A percentile compares a stretch with the other conserved stretches of the same genome.
phyloP scores from a whole-genome alignment of 1,139 yeast genomes.

The Geotrichum carabidarum region DNA sequence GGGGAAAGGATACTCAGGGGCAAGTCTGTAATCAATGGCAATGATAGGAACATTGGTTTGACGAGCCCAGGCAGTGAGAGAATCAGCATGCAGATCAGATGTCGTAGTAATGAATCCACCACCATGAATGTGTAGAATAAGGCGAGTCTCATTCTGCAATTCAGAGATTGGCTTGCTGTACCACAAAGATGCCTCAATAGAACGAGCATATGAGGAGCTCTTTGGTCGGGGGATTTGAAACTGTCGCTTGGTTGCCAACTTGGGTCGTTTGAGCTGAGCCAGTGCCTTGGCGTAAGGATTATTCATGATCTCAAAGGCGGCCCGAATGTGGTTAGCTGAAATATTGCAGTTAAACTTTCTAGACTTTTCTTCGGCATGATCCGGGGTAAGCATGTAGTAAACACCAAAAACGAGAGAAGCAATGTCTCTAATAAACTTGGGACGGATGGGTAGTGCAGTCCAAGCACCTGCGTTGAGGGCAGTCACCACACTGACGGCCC shows the following conservation, averaged over 20 bases:
- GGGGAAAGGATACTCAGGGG: constrained; percentile 51
- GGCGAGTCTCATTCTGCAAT: constrained; percentile 19
- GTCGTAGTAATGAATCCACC: constrained; percentile 23
- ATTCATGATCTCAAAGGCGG: constrained; percentile 22
- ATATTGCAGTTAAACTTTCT: constrained; percentile 21
- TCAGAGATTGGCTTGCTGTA: constrained; percentile 22
- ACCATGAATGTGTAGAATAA: constrained; percentile 23
- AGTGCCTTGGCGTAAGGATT: constrained; percentile 21
- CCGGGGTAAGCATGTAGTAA: constrained; percentile 22
- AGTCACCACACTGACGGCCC: constrained; percentile 21
- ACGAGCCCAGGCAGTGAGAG: constrained; percentile 23
- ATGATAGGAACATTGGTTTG: constrained; percentile 27
- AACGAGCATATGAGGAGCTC: constrained; percentile 19
- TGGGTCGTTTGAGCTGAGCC: constrained; percentile 14
- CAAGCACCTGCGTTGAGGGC: constrained; percentile 24
- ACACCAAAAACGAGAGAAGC: constrained; percentile 20
- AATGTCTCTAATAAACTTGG: constrained; percentile 19
- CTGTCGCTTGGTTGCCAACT: constrained; percentile 9
- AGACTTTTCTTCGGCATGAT: constrained; percentile 24
- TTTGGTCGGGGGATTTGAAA: constrained; percentile 22
- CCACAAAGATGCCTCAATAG: constrained; percentile 21
- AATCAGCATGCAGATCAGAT: constrained; percentile 22
- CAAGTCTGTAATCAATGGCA: constrained; percentile 41
- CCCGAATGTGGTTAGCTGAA: constrained; percentile 21
- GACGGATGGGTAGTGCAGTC: constrained; percentile 23